phyloP scores from a whole-genome alignment of 257 asterid species.

The Thymus mandschuricus region DNA sequence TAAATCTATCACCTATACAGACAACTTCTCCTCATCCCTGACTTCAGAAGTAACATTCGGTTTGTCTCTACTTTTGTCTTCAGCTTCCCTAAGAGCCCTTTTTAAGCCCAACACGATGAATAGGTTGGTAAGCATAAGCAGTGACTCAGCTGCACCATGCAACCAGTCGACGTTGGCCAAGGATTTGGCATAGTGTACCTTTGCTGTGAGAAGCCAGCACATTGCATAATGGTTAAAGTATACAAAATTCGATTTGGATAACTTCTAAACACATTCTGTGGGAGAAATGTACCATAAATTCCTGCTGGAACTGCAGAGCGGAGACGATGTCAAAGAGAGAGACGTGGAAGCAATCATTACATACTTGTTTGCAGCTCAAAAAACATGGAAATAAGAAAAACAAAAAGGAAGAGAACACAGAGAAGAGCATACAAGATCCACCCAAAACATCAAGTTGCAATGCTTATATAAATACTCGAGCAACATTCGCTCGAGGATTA shows the following conservation, averaged over 20 bases:
- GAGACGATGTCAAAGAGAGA: constrained; percentile 40
- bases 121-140: constrained; percentile 86
- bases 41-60: constrained; percentile 37
- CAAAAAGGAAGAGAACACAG: background rate
- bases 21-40: constrained; percentile 53
- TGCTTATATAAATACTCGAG: background rate
- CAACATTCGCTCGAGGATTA: background rate
- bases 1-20: constrained; percentile 39
- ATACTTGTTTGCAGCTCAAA: background rate
- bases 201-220: constrained; percentile 53
- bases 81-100: constrained; percentile 60
- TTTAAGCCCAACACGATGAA: constrained; percentile 87
- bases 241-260: too few species aligned
- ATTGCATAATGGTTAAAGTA: background rate
- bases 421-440: background rate
- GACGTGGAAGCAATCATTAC: constrained; percentile 38
- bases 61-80: constrained; percentile 36
- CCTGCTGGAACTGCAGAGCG: constrained; percentile 85
- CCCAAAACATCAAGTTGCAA: background rate
- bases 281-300: constrained; percentile 70
- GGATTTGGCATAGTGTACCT: constrained; percentile 86
- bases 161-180: constrained; percentile 94
- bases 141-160: constrained; percentile 99
- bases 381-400: background rate
- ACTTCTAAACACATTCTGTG: background rate